These are phyloP conservation scores for Clitocybe nebularis DNA, from an alignment of 1,284 basidiomycete species.

Conservation along the genomic window DNA sequence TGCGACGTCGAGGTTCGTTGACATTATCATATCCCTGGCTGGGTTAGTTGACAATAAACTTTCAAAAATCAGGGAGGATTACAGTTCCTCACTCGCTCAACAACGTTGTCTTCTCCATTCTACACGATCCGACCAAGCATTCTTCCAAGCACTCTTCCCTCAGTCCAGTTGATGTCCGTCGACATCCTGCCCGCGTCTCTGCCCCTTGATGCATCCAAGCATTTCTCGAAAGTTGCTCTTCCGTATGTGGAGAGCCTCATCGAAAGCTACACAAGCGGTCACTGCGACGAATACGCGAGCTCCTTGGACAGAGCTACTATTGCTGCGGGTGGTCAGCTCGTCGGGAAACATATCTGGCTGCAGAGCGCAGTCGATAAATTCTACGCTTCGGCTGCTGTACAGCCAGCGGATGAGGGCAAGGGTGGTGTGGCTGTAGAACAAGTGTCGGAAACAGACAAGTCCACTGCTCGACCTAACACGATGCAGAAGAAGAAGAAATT, in stretches of 20 bases:
- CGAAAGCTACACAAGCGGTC: conserved; percentile 18
- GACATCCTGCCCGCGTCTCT: conserved; percentile 87
- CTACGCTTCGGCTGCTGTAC: conserved; percentile 10
- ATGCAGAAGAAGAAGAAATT: conserved; percentile 58
- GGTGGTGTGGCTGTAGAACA: not conserved
- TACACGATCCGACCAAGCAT: conserved; percentile 48
- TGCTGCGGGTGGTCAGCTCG: conserved; percentile 56
- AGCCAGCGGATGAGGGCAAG: not conserved
- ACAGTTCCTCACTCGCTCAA: conserved; percentile 72
- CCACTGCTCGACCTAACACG: not conserved
- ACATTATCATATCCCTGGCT: conserved; percentile 4
- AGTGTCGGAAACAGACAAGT: not conserved
- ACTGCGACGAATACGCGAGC: conserved; percentile 23
- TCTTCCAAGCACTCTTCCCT: conserved; percentile 44
- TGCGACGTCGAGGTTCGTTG: conserved; percentile 72
- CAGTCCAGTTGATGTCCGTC: conserved; percentile 77
- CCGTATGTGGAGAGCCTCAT: conserved; percentile 70
- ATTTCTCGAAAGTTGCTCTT: conserved; percentile 66
- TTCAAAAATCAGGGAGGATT: conserved; percentile 64
- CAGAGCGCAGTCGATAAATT: conserved; percentile 44
- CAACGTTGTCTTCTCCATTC: conserved; percentile 76
- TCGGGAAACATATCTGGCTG: conserved; percentile 57
- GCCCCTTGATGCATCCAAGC: conserved; percentile 73
- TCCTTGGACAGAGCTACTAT: conserved; percentile 71
- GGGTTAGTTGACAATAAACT: not conserved